Evolutionary conservation across 2,329 filamentous ascomycete species (phyloP).

Genomic region (Calonectria pseudoreteaudii): DNA sequence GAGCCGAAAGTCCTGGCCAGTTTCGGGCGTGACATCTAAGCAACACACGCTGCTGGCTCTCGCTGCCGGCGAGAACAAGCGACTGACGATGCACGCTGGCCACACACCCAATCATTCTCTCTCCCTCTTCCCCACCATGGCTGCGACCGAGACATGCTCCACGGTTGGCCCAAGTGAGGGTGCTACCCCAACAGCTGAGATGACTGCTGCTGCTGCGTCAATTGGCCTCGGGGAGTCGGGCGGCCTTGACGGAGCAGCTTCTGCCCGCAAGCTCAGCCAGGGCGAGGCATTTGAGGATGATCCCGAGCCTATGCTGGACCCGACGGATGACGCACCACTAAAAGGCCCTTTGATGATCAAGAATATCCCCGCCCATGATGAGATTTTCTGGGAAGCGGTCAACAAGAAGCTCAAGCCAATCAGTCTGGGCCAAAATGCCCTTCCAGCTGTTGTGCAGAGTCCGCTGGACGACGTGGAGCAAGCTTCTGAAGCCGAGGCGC

Average conservation of each 20-base stretch:
- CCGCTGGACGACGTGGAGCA: constrained; percentile 46
- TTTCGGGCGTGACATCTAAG: constrained; percentile 47
- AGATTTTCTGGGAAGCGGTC: constrained; percentile 63
- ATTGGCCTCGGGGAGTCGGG: constrained; percentile 16
- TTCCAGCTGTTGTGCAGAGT: constrained; percentile 56
- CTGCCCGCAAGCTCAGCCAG: constrained; percentile 11
- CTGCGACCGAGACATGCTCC: constrained; percentile 51
- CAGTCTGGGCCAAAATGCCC: constrained; percentile 57
- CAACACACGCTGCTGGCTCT: constrained; percentile 60
- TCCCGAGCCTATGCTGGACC: constrained; percentile 49
- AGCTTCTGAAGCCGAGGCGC: constrained; percentile 29
- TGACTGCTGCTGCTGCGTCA: constrained; percentile 18
- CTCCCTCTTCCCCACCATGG: constrained; percentile 60
- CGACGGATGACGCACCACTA: constrained; percentile 58
- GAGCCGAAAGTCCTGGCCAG: constrained; percentile 16
- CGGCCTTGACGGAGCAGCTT: constrained; percentile 1
- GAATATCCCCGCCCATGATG: constrained; percentile 68
- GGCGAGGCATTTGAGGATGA: constrained; percentile 25
- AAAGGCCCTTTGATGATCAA: constrained; percentile 66
- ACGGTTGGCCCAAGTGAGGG: constrained; percentile 43
- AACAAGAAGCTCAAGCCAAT: constrained; percentile 65
- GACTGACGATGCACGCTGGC: constrained; percentile 72
- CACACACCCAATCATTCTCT: constrained; percentile 73
- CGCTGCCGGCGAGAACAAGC: constrained; percentile 59
- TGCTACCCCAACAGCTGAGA: constrained; percentile 44